Base-by-base conservation (phyloP, 2,329 filamentous ascomycete species). In the Parascedosporium putredinis region DNA sequence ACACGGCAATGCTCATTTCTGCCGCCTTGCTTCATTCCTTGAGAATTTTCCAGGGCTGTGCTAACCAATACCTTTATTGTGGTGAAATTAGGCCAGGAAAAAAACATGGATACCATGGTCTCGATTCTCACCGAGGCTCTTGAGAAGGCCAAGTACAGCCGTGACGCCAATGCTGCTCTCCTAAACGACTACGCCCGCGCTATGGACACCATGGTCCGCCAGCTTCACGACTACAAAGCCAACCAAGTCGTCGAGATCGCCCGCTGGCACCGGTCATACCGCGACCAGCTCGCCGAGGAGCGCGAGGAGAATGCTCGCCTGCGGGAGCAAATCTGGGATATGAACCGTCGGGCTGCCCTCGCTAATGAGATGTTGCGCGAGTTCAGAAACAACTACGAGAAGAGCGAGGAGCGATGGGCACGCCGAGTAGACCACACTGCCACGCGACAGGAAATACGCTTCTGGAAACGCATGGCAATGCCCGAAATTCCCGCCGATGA, bases 401-500 rank as follows among this genome's bases (percentile, higher is more conserved):
- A 79, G 55, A 71, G 81, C 52, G 69, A 73, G 54, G 64, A 66
- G 33, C 67, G 74, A 18, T 76, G 77, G 68, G 71, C 79, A 51
- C 67, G 71, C 25, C 67, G 71, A 4, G 72, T 81, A 3, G 69
- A 78, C 34, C 71, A 73, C 45, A 70, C 69, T 46, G 73, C 75
- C 5, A 62, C 67, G 40, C 70, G 75, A 3, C 78, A 82, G 60
- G 78, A 83, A 62, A 59, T 81, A 49, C 69, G 80, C 2, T 82
- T 80, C 62, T 84, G 79, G 80, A 83, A 83, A 64, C 69, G 80
- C 38, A 72, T 83, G 69, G 80, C 80, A 12, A 75, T 83, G 72
- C 78, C 78, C 8, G 71, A 78, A 51, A 62, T 83, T 33, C 64
- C 72, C 7, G 78, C 81, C 22, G 74, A 81, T 38, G 78, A 82